Evolutionary conservation across 2,329 filamentous ascomycete genomes (phyloP), one percentile per base, ranked within the genome.

Genomic region (Plenodomus lindquistii): DNA sequence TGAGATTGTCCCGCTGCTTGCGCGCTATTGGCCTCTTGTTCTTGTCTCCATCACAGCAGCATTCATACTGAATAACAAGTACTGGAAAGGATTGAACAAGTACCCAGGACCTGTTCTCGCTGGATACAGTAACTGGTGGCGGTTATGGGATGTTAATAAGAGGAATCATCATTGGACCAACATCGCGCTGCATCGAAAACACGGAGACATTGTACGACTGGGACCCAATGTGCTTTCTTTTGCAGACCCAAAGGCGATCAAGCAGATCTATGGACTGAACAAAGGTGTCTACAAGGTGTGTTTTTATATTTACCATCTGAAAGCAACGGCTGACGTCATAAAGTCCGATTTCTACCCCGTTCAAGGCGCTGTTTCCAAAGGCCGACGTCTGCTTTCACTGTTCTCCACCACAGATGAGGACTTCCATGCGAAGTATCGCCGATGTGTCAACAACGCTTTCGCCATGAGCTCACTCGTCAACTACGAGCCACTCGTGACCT

Each of bases 291-390:
- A 82, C 40, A 94, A 94, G 82, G 88, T 88, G 71, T 40, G 69
- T 52, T 8, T 13, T 24, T 16, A 6, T 20, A 11, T 10, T n/a
- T 37, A 5, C 18, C 1, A 24, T 38, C 10, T 18, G 7, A 19
- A 6, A 8, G 10, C n/a, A 1, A 19, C 7, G 17, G 19, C 53
- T 61, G n/a, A 61, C 34, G 0, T n/a, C 24, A 3, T 4, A 6
- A 44, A 89, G 85, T 91, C 87, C 22, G 85, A 89, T 55, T 93
- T 93, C 67, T 93, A 93, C 64, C 82, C 87, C 0, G 87, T 92
- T 2, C 89, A 92, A 66, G 85, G 89, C 70, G 84, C 87, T 0
- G 81, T 89, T 1, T 81, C 85, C 17, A 84, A 87, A 52, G 89
- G 89, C 18, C 79, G 81, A 52, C 79, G 82, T 2, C 78, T 91